Percentiles rank a stretch among this genome's conserved stretches.
These are phyloP conservation scores for Populus hybrid DNA, from an alignment of 441 rosid genomes.

Conservation along the genomic window DNA sequence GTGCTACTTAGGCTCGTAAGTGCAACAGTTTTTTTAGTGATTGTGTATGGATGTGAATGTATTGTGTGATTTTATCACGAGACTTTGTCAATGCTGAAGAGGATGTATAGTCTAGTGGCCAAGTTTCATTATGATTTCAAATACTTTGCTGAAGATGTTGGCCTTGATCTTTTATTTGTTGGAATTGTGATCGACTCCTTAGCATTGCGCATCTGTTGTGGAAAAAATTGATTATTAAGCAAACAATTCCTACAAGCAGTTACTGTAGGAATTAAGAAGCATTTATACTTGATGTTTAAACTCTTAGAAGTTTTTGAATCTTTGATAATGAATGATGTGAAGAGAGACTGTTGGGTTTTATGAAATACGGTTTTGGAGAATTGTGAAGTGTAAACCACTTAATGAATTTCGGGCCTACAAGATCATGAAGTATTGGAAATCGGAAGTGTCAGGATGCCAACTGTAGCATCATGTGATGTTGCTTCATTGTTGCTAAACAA, in stretches of 20 bases:
- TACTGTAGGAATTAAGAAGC: not conserved
- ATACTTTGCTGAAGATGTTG: not conserved
- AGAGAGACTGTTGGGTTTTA: not conserved
- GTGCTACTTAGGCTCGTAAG: not conserved
- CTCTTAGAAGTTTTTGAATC: not conserved
- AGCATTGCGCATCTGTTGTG: not conserved
- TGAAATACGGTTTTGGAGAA: not conserved
- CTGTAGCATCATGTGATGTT: not conserved
- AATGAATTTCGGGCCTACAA: not conserved
- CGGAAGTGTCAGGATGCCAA: not conserved
- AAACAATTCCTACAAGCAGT: not conserved
- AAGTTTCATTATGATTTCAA: not conserved
- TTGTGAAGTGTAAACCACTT: not conserved
- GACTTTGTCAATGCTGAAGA: not conserved
- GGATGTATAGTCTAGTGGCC: not conserved
- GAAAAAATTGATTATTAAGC: not conserved
- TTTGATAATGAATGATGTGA: not conserved
- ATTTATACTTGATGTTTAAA: not conserved
- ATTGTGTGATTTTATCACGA: not conserved
- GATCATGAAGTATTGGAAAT: not conserved
- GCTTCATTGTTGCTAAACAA: not conserved
- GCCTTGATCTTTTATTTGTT: not conserved
- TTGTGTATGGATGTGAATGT: not conserved
- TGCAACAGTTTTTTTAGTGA: not conserved
- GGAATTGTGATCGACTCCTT: not conserved